A percentile compares a stretch with the other conserved stretches of the same genome.
Evolutionary conservation across 208 protist species (phyloP).

Genomic region (Crithidia acanthocephali): DNA sequence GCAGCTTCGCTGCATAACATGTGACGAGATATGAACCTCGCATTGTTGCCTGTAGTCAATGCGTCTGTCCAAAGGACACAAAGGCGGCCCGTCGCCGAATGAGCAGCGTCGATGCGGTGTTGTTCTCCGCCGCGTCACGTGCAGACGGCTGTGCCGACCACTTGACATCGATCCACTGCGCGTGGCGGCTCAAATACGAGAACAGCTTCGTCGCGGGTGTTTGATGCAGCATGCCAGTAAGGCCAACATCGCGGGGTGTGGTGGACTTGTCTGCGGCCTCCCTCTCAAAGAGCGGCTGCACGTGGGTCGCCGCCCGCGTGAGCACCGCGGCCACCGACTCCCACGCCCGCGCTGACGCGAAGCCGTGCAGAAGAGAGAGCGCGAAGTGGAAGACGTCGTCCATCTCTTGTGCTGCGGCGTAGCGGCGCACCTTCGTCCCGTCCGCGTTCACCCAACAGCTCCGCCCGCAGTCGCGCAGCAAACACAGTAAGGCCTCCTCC

Average conservation of each 20-base stretch:
- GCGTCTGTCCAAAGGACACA: conserved; percentile 3
- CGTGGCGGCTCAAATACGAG: conserved; percentile 21
- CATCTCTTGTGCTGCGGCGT: conserved; percentile 46
- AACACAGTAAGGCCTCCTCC: conserved; percentile 23
- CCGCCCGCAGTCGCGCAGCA: conserved; percentile 46
- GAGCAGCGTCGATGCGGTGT: background rate
- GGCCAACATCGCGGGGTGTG: conserved; percentile 13
- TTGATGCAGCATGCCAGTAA: conserved; percentile 29
- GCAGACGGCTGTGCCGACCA: background rate
- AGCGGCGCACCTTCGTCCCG: conserved; percentile 47
- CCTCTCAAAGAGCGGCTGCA: conserved; percentile 13
- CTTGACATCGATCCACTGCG: conserved; percentile 27
- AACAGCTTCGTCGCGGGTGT: background rate
- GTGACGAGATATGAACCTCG: no score
- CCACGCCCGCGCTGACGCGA: conserved; percentile 23
- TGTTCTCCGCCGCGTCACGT: background rate
- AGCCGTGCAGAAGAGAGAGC: conserved; percentile 42
- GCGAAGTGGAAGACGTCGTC: conserved; percentile 64
- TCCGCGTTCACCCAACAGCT: conserved; percentile 62
- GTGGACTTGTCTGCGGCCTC: background rate
- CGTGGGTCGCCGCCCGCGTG: conserved; percentile 18
- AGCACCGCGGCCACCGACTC: conserved; percentile 34
- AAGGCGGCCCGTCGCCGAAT: conserved; percentile 19
- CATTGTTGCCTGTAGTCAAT: background rate
- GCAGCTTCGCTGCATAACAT: no score